phyloP scores from a whole-genome alignment of 805 yeast species.

The Pichia cephalocereana region DNA sequence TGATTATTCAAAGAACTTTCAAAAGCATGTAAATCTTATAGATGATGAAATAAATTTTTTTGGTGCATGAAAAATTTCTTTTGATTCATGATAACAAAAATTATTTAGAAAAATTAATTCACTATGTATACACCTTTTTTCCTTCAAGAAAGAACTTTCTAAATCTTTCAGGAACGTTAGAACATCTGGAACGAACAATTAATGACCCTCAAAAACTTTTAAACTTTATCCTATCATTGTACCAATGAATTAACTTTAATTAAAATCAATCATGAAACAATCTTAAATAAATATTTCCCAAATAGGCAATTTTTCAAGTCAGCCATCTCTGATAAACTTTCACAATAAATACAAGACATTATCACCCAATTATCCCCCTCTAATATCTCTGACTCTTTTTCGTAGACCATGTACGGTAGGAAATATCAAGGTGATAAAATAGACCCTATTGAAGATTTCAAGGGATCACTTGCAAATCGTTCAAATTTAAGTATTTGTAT shows the following conservation, averaged over 20 bases:
- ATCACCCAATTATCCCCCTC: neutral
- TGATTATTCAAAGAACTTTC: neutral
- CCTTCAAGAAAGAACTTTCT: no score
- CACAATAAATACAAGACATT: no score
- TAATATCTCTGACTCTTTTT: neutral
- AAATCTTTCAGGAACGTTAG: no score
- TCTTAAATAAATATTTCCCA: neutral
- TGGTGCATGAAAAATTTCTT: neutral
- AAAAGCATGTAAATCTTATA: no score
- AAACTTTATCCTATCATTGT: no score
- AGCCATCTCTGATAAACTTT: neutral
- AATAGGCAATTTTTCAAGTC: neutral
- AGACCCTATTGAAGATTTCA: slow-evolving; percentile 16
- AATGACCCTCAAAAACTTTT: no score
- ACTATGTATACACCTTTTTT: no score
- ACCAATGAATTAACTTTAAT: no score
- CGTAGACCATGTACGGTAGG: slow-evolving; percentile 7
- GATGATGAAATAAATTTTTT: no score
- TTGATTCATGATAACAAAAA: neutral
- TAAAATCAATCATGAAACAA: neutral
- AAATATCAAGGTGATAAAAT: slow-evolving; percentile 20
- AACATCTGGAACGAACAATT: no score
- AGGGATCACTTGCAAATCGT: slow-evolving; percentile 7
- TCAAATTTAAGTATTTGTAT: slow-evolving; percentile 3
- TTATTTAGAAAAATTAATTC: no score